Base-by-base conservation (phyloP, 2,329 filamentous ascomycete species). In the Penicillium nordicum region DNA sequence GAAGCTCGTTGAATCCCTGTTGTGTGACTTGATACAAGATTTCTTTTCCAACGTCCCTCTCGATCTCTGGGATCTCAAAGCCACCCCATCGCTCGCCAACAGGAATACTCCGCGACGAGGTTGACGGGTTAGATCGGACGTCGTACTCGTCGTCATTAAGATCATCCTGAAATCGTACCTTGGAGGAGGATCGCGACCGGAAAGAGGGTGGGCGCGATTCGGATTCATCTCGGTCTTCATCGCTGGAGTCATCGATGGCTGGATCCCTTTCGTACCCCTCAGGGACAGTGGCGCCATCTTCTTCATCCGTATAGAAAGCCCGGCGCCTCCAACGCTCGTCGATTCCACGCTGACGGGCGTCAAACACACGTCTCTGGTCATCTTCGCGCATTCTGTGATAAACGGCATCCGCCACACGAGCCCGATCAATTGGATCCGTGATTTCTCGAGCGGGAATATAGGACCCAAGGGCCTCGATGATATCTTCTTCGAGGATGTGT, bases 1-100 rank as follows among this genome's bases (percentile, higher is more conserved):
- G 83, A 2, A 97, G 79, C 74, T 97, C 92, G 67, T 97, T 97
- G 76, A 96, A 90, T 0, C 91, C 89, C 72, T 96, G 89, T 72
- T 97, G 92, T 0, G 90, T 92, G 32, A 95, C 86, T 71, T 96
- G 90, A 68, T 96, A 97, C 1, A 97, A 78, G 4, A 97, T 88
- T 69, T 97, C 91, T 64, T 88, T 90, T 37, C 90, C 91, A 6
- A 90, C 86, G 70, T 96, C 92, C 57, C 83, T 83, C 71, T 96
- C 92, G 0, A 88, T 87, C 62, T 89, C 85, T 0, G 89, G 88
- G 16, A 95, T 86, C 50, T 91, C 88, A 72, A 90, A 87, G 18
- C 88, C 88, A 47, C 87, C 88, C 87, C 87, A 91, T 55, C 88
- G 82, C 71, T 92, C 88, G 12, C 79, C 78, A 34, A 81, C 66